Evolutionary conservation across 164 flowering plant species (phyloP).

Genomic region (Piper longum): DNA sequence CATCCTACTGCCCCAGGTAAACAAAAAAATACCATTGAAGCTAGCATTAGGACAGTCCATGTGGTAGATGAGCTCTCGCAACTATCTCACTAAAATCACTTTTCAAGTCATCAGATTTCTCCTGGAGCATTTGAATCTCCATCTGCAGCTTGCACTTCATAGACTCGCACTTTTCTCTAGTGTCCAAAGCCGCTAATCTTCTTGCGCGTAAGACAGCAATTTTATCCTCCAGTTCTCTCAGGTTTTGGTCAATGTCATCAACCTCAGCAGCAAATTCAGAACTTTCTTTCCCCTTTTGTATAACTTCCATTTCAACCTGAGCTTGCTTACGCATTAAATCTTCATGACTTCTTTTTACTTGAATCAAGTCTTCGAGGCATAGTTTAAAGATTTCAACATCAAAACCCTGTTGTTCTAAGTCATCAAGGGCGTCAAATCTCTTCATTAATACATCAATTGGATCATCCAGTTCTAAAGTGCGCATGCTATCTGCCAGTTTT

Average conservation of each 20-base stretch:
- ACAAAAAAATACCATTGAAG: too few relatives aligned
- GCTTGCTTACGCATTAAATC: not conserved
- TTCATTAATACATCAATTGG: not conserved
- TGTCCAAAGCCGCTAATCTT: not conserved
- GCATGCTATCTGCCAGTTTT: not conserved
- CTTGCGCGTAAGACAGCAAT: not conserved
- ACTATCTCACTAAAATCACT: too few relatives aligned
- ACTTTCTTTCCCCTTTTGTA: not conserved
- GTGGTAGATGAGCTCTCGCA: too few relatives aligned
- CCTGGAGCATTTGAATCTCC: too few relatives aligned
- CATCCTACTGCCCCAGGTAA: too few relatives aligned
- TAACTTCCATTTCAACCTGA: not conserved
- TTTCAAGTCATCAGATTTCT: too few relatives aligned
- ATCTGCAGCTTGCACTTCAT: too few relatives aligned
- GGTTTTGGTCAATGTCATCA: not conserved
- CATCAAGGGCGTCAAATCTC: not conserved
- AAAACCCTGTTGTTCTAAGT: conserved; percentile 1
- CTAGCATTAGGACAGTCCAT: too few relatives aligned
- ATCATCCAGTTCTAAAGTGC: not conserved
- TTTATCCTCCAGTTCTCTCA: not conserved
- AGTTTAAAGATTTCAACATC: not conserved
- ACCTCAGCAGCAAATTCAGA: not conserved
- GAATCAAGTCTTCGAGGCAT: not conserved
- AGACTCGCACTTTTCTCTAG: not conserved
- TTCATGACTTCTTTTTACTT: not conserved